A percentile compares a stretch with the other conserved stretches of the same genome.
These are phyloP conservation scores for Podospora tetraspora DNA, from an alignment of 495 filamentous ascomycete genomes.

Conservation along the genomic window DNA sequence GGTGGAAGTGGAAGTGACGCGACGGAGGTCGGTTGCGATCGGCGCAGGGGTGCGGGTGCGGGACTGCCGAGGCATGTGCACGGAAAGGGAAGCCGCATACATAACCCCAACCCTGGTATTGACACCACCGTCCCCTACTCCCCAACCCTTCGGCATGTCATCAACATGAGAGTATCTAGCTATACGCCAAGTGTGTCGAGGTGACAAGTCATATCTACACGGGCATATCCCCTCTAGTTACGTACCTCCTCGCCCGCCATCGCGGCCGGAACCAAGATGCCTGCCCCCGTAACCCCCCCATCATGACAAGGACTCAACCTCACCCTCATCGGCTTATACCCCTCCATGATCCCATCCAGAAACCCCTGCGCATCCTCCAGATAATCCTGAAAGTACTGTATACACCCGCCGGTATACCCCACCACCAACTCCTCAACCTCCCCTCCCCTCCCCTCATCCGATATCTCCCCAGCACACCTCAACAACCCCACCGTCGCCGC, in stretches of 20 bases:
- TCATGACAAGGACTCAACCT: constrained; percentile 65
- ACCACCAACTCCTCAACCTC: constrained; percentile 58
- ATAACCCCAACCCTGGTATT: background rate
- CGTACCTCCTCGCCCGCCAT: constrained; percentile 14
- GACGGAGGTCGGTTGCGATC: constrained; percentile 1
- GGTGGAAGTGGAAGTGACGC: background rate
- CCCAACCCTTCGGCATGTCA: background rate
- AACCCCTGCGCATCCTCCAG: constrained; percentile 61
- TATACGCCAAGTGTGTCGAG: background rate
- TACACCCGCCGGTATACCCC: constrained; percentile 74
- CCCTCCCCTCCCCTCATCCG: constrained; percentile 9
- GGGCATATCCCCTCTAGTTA: background rate
- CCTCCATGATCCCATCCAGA: constrained; percentile 55
- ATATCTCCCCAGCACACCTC: constrained; percentile 60
- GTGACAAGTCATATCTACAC: background rate
- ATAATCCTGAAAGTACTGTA: constrained; percentile 70
- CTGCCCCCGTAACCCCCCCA: constrained; percentile 71
- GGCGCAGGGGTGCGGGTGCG: background rate
- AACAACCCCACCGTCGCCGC: constrained; percentile 66
- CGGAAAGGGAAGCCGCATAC: background rate
- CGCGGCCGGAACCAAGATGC: constrained; percentile 59
- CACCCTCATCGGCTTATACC: constrained; percentile 48
- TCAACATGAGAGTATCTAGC: background rate
- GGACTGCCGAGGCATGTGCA: background rate
- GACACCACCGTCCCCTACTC: background rate